These are phyloP conservation scores for Cladosporium sp. DNA, from an alignment of 2,329 filamentous ascomycete genomes.

Conservation along the genomic window DNA sequence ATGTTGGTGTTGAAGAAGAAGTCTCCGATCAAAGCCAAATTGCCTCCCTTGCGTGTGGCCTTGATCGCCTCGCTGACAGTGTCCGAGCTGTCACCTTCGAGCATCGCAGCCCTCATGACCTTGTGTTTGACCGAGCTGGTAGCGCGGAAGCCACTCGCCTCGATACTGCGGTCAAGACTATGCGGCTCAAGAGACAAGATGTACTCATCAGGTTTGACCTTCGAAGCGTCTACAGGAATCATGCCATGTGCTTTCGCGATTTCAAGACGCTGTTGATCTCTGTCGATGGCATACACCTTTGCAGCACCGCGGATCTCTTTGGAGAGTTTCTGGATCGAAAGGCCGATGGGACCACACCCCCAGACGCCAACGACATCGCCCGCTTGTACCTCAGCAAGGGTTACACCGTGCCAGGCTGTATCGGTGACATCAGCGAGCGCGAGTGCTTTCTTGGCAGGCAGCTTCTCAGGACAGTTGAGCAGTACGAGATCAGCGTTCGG, in stretches of 20 bases:
- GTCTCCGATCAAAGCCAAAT: too few species aligned
- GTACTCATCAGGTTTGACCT: too few species aligned
- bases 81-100: too few species aligned
- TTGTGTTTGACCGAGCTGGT: too few species aligned
- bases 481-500: constrained; percentile 64
- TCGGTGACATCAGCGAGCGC: constrained; percentile 56
- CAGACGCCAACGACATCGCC: constrained; percentile 73
- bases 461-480: constrained; percentile 66
- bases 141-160: too few species aligned
- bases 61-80: too few species aligned
- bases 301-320: constrained; percentile 60
- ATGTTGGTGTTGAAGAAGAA: too few species aligned
- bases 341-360: constrained; percentile 75
- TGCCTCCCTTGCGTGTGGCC: too few species aligned
- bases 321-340: constrained; percentile 63
- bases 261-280: constrained; percentile 26
- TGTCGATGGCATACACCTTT: constrained; percentile 49
- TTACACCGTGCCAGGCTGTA: constrained; percentile 58
- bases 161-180: too few species aligned
- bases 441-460: constrained; percentile 75
- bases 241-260: constrained; percentile 30
- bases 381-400: constrained; percentile 70
- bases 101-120: too few species aligned
- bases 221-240: constrained; percentile 22
- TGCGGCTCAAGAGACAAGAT: too few species aligned